phyloP scores from a whole-genome alignment of 2,329 filamentous ascomycete species.

The Trichoderma cornu-damae region DNA sequence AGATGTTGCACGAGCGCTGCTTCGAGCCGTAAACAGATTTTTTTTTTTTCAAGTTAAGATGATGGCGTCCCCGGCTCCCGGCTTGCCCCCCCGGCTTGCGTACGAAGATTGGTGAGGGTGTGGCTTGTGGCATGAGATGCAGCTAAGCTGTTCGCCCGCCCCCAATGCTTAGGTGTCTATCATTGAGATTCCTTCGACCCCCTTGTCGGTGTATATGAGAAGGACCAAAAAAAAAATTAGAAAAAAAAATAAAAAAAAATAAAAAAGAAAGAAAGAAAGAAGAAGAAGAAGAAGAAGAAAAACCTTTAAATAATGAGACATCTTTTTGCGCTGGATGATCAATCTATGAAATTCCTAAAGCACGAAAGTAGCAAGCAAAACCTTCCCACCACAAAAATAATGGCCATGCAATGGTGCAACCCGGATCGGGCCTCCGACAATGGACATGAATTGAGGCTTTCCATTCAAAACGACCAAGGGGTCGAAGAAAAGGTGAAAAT shows the following conservation, averaged over 20 bases:
- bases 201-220: not conserved
- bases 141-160: constrained; percentile 15
- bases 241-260: too few relatives aligned
- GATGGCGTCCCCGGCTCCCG: constrained; percentile 1
- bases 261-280: too few relatives aligned
- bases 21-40: not conserved
- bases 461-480: not conserved
- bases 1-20: not conserved
- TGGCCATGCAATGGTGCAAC: not conserved
- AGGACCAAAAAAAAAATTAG: too few relatives aligned
- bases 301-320: constrained; percentile 3
- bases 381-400: not conserved
- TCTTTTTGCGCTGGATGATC: not conserved
- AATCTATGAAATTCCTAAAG: not conserved
- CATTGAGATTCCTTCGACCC: constrained; percentile 10
- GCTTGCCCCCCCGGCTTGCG: too few relatives aligned
- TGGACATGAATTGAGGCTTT: not conserved
- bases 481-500: constrained; percentile 1
- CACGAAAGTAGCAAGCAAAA: not conserved
- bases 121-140: constrained; percentile 10
- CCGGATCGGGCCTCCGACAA: not conserved
- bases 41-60: not conserved
- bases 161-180: constrained; percentile 10
- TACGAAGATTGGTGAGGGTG: not conserved
- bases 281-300: too few relatives aligned